phyloP scores from a whole-genome alignment of 73 alveolate species.

The Paramecium caudatum region DNA sequence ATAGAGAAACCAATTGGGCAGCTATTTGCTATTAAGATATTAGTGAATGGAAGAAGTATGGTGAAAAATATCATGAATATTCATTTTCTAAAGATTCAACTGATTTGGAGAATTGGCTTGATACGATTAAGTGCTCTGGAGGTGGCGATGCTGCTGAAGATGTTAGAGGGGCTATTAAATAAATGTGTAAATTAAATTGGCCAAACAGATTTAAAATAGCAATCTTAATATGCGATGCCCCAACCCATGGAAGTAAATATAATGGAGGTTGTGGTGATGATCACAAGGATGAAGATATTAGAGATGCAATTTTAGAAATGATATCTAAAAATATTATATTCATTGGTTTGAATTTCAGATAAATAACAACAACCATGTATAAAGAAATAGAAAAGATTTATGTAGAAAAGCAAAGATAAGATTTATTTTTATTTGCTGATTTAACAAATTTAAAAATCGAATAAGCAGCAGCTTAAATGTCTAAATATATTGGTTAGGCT shows the following conservation, averaged over 20 bases:
- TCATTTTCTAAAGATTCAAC: background rate
- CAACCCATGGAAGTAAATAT: constrained; percentile 41
- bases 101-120: background rate
- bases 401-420: background rate
- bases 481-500: constrained; percentile 1
- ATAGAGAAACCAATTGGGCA: constrained; percentile 28
- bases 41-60: background rate
- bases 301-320: background rate
- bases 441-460: background rate
- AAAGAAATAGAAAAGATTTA: background rate
- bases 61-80: background rate
- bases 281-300: background rate
- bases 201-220: background rate
- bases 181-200: constrained; percentile 19
- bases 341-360: background rate
- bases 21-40: constrained; percentile 19
- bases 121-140: background rate
- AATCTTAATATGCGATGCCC: constrained; percentile 47
- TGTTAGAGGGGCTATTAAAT: constrained; percentile 50
- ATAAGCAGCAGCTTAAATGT: background rate
- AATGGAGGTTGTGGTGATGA: background rate
- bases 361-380: background rate
- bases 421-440: background rate
- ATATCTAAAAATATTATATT: background rate
- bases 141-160: constrained; percentile 30